Evolutionary conservation across 495 filamentous ascomycete species (phyloP).

Genomic region (Achaetomiella virescens): DNA sequence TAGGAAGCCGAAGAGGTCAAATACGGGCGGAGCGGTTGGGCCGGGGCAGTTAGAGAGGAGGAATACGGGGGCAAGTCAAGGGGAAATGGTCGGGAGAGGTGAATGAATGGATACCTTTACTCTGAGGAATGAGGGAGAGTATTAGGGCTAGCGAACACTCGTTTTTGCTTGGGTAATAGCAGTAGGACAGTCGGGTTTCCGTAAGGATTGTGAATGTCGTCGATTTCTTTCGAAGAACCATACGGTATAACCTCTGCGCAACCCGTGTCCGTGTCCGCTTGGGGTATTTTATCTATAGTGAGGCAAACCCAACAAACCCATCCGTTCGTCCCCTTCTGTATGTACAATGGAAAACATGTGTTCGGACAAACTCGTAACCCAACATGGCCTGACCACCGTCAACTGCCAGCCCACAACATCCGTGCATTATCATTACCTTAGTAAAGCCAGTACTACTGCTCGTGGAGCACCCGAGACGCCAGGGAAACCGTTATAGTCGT

Average conservation of each 20-base stretch:
- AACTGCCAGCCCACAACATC: too few relatives aligned
- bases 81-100: conserved; percentile 11
- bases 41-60: conserved; percentile 11
- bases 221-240: neutral
- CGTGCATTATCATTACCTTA: conserved; percentile 5
- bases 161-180: too few relatives aligned
- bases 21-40: neutral
- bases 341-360: neutral
- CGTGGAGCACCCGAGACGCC: neutral
- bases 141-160: too few relatives aligned
- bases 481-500: neutral
- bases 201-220: neutral
- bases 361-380: too few relatives aligned
- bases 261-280: too few relatives aligned
- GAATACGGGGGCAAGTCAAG: conserved; percentile 20
- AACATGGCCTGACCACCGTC: too few relatives aligned
- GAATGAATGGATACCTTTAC: too few relatives aligned
- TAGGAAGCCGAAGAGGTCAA: conserved; percentile 42
- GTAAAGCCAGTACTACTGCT: conserved; percentile 6
- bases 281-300: conserved; percentile 11
- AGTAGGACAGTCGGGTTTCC: too few relatives aligned
- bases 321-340: neutral
- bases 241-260: neutral
- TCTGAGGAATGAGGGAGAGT: too few relatives aligned
- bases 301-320: neutral